Percentiles rank a stretch among this genome's conserved stretches.
Conservation (phyloP, 2,329 filamentous ascomycete species). For the Colletotrichum liaoningense region DNA sequence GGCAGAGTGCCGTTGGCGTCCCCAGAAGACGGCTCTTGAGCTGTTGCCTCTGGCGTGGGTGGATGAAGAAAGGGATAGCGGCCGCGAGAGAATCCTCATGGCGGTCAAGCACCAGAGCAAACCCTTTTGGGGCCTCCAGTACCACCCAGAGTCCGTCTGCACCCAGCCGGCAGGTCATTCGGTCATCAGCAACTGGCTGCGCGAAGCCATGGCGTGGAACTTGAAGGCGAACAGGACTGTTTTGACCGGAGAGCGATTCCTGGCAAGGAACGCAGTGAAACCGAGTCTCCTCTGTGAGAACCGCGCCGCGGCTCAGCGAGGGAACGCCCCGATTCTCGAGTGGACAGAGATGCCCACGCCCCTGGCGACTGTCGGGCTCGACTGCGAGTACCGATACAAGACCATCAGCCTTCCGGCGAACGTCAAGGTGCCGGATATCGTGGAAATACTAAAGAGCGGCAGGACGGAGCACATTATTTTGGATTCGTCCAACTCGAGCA, state of each 20-base stretch:
- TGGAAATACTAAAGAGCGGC: constrained; percentile 59
- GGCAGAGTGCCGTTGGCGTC: constrained; percentile 53
- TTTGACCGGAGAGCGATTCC: constrained; percentile 33
- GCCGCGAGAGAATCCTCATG: constrained; percentile 75
- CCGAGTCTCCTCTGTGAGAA: constrained; percentile 47
- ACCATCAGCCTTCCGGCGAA: constrained; percentile 57
- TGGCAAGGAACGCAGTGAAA: constrained; percentile 47
- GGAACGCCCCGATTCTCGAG: constrained; percentile 7
- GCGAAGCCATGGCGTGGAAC: constrained; percentile 72
- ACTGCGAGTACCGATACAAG: constrained; percentile 51
- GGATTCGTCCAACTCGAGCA: constrained; percentile 68
- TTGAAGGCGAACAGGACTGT: constrained; percentile 39
- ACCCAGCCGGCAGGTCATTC: constrained; percentile 75
- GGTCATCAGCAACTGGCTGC: constrained; percentile 83
- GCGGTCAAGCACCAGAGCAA: constrained; percentile 73
- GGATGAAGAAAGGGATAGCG: constrained; percentile 53
- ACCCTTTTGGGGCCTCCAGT: constrained; percentile 90
- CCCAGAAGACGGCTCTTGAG: constrained; percentile 49
- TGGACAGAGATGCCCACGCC: constrained; percentile 25
- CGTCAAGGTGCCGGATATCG: constrained; percentile 64
- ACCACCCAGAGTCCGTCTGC: constrained; percentile 90
- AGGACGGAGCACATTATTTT: constrained; percentile 64
- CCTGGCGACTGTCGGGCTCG: constrained; percentile 44
- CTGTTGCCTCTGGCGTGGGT: constrained; percentile 74
- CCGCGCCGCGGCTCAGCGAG: background rate